These are phyloP conservation scores for Luffa acutangula DNA, from an alignment of 306 rosid genomes.

Conservation along the genomic window DNA sequence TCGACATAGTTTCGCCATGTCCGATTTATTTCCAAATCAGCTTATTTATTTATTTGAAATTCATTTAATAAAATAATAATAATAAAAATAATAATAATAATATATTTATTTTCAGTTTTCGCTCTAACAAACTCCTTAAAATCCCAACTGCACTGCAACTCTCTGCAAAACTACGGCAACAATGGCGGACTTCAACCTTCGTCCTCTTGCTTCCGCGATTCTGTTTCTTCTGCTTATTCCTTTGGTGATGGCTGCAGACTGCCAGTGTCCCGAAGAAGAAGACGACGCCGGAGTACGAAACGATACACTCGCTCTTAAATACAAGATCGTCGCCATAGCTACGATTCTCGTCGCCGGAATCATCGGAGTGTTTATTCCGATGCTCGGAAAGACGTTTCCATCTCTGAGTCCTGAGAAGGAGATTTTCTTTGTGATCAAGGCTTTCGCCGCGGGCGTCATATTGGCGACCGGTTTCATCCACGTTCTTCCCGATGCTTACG, in stretches of 20 bases:
- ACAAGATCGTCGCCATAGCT: slow-evolving; percentile 38
- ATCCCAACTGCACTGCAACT: neutral
- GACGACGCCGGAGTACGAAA: slow-evolving; percentile 3
- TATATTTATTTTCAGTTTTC: neutral
- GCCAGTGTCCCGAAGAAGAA: slow-evolving; percentile 19
- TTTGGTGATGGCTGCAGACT: slow-evolving; percentile 18
- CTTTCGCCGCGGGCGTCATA: slow-evolving; percentile 77
- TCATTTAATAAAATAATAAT: neutral
- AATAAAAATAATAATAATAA: too few species aligned
- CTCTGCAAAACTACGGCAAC: neutral
- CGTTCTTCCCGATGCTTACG: slow-evolving; percentile 63
- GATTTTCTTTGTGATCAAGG: slow-evolving; percentile 48
- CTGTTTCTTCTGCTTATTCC: slow-evolving; percentile 16
- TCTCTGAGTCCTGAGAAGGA: slow-evolving; percentile 48
- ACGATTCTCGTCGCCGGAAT: slow-evolving; percentile 46
- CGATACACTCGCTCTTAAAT: slow-evolving; percentile 23
- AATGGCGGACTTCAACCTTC: neutral
- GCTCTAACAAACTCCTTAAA: neutral
- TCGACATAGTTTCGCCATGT: slow-evolving; percentile 1
- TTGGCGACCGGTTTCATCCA: slow-evolving; percentile 72
- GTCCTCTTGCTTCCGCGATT: neutral
- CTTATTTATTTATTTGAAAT: neutral
- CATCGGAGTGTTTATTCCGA: slow-evolving; percentile 48
- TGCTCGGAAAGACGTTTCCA: slow-evolving; percentile 41
- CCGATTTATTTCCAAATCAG: neutral